These are phyloP conservation scores for Avena eriantha DNA, from an alignment of 176 grass and related monocot species.

Conservation along the genomic window DNA sequence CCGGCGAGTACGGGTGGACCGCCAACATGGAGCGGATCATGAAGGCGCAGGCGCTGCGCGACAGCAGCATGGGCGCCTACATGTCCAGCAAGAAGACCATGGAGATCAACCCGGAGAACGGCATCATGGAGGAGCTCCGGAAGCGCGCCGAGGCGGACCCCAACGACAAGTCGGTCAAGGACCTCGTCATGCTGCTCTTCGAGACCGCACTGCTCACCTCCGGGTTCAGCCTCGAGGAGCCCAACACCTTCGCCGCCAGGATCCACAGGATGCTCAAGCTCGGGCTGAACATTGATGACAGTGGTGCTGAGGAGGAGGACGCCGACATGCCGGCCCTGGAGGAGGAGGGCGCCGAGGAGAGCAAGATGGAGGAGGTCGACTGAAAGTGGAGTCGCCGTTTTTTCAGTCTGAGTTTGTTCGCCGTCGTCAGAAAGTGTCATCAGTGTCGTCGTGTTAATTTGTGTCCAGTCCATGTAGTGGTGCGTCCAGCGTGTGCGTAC, in stretches of 20 bases:
- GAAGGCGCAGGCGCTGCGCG: constrained; percentile 59
- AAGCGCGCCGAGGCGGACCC: constrained; percentile 47
- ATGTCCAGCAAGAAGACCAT: constrained; percentile 70
- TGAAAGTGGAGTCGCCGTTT: neutral
- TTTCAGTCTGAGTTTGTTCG: neutral
- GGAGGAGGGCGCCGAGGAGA: constrained; percentile 45
- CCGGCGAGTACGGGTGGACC: constrained; percentile 60
- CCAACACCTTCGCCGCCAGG: constrained; percentile 61
- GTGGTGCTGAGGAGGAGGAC: constrained; percentile 12
- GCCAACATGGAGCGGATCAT: constrained; percentile 68
- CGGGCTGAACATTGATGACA: constrained; percentile 54
- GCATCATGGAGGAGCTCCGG: constrained; percentile 65
- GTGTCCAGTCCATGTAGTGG: neutral
- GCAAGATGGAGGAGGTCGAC: constrained; percentile 74
- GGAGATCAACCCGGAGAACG: constrained; percentile 69
- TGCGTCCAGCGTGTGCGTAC: neutral
- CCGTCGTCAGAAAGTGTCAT: neutral
- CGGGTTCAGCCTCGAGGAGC: constrained; percentile 59
- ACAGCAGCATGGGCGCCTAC: constrained; percentile 54
- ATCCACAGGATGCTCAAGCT: constrained; percentile 62
- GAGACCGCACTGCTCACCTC: constrained; percentile 68
- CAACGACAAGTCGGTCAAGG: constrained; percentile 57
- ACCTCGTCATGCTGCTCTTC: constrained; percentile 48
- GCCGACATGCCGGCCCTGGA: constrained; percentile 42
- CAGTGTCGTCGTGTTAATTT: neutral